A percentile compares a stretch with the other conserved stretches of the same genome.
phyloP scores from a whole-genome alignment of 139 green algal genomes.

The Medakamo hakoo region DNA sequence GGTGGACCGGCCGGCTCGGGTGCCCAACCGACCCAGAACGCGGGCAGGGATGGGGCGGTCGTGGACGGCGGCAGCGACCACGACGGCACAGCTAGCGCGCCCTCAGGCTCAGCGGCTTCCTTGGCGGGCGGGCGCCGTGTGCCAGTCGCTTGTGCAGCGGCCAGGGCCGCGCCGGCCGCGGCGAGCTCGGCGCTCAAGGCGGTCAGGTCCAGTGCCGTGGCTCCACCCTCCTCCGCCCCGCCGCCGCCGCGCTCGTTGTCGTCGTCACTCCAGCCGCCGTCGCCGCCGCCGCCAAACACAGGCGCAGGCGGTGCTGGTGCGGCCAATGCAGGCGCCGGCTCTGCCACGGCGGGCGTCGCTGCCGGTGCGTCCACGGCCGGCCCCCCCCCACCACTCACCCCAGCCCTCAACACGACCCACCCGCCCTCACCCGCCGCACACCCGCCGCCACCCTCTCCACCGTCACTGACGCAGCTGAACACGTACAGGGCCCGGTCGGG shows the following conservation, averaged over 20 bases:
- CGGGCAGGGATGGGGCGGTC: no score
- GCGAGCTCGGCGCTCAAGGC: no score
- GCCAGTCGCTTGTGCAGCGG: no score
- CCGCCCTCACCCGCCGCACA: neutral
- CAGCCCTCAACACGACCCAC: conserved; percentile 11
- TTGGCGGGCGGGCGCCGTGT: no score
- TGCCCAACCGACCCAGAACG: no score
- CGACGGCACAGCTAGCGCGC: no score
- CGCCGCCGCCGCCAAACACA: neutral
- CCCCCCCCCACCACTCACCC: conserved; percentile 35
- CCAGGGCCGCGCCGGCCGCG: no score
- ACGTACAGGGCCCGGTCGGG: conserved; percentile 20
- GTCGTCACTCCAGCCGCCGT: neutral
- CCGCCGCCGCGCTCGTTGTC: conserved; percentile 5
- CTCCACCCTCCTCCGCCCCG: no score
- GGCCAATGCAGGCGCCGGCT: neutral
- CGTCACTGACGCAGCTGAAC: conserved; percentile 6
- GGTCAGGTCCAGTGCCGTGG: no score
- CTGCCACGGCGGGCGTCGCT: neutral
- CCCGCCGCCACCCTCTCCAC: conserved; percentile 1
- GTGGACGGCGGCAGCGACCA: no score
- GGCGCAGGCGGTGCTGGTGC: neutral
- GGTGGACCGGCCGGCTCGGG: no score
- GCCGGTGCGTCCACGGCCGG: conserved; percentile 18
- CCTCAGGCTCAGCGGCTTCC: no score